Base-by-base conservation (phyloP, 495 filamentous ascomycete genomes). In the Penicillium paradoxum region DNA sequence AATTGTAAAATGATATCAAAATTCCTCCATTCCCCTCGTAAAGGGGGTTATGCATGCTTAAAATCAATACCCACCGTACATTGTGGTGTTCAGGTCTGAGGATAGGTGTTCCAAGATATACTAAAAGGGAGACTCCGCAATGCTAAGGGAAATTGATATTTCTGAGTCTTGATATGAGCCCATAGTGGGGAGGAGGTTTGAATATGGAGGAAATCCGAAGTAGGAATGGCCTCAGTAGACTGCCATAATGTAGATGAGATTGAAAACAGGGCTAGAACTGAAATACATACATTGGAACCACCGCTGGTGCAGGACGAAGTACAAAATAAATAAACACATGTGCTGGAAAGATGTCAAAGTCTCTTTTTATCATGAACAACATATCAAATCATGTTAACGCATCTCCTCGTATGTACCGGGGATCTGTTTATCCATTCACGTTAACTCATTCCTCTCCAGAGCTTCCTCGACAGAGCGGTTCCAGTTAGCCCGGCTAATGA, bases 401-500 rank as follows among this genome's bases (percentile, higher is more conserved):
- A 24, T 50, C 6, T 33, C 22, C 6, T 46, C 30, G 10, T 24
- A 33, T 32, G 7, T 41, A 21, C 34, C 13, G n/a, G n/a, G 3
- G n/a, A n/a, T n/a, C n/a, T n/a, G n/a, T n/a, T 10, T 7, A 29
- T 38, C 11, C 41, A 44, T 43, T 77, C 68, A 87, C 18, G 74
- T 77, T 49, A 77, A 57, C 24, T 76, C 75, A 68, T 92, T 95
- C 57, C 89, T 75, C 29, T 68, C 68, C 39, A 83, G 70, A 4
- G 89, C 89, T 59, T 89, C 89, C 46, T 85, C 81, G 15, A 87
- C 88, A 3, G 85, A 85, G 43, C 78, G 75, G 50, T 90, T 71
- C 87, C 87, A 95, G 59, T 83, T 82, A n/a, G 79, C 80, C 30
- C 69, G 69, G 32, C 67, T 83, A 18, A 90, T 78, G 46, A 88